Percentiles rank a stretch among this genome's conserved stretches.
Conservation (phyloP, 768 basidiomycete species). For the Suillus clintonianus region DNA sequence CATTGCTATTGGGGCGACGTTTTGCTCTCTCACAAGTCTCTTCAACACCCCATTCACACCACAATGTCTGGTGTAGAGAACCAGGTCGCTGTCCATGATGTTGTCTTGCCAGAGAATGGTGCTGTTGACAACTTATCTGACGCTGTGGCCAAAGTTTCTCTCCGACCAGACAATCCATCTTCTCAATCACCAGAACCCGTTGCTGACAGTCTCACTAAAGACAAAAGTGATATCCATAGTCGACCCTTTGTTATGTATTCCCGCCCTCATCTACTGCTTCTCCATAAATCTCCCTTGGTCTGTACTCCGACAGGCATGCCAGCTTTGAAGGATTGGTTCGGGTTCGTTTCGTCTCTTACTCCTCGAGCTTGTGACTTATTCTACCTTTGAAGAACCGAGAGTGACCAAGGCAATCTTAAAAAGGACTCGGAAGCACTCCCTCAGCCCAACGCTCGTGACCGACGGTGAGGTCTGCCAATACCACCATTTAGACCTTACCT, state of each 20-base stretch:
- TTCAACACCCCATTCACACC: constrained; percentile 12
- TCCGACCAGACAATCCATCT: constrained; percentile 20
- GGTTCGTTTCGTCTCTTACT: constrained; percentile 49
- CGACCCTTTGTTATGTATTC: constrained; percentile 66
- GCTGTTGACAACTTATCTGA: constrained; percentile 31
- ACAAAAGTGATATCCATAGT: constrained; percentile 24
- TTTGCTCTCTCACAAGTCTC: constrained; percentile 7
- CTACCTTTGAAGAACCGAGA: constrained; percentile 47
- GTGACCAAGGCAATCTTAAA: constrained; percentile 37
- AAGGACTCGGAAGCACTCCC: constrained; percentile 64
- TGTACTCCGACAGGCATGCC: constrained; percentile 76
- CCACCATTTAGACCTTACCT: background rate
- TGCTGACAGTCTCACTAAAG: constrained; percentile 26
- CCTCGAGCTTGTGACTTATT: constrained; percentile 25
- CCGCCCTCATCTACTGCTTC: constrained; percentile 64
- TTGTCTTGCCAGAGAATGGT: constrained; percentile 10
- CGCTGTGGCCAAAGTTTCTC: constrained; percentile 33
- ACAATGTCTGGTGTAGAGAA: constrained; percentile 37
- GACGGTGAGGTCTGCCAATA: constrained; percentile 50
- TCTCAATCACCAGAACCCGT: constrained; percentile 12
- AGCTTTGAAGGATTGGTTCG: constrained; percentile 84
- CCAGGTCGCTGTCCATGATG: constrained; percentile 3
- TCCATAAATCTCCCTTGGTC: constrained; percentile 78
- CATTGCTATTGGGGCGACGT: constrained; percentile 10
- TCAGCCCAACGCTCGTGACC: constrained; percentile 58